These are phyloP conservation scores for Gossypium lobatum DNA, from an alignment of 441 rosid species.

Conservation along the genomic window DNA sequence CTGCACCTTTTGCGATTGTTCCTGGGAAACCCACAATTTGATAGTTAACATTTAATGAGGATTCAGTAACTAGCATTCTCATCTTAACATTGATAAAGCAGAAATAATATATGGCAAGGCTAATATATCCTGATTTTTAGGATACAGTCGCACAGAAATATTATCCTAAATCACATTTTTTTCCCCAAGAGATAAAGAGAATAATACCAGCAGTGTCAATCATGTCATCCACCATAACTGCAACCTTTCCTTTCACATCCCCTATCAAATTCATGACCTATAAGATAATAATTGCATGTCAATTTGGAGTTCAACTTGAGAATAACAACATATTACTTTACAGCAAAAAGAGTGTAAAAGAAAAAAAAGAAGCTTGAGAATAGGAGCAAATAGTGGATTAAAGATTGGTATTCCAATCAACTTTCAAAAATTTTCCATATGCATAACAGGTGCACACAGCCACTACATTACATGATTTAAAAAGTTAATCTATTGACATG, in stretches of 20 bases:
- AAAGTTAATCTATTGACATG: neutral
- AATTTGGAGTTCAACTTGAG: neutral
- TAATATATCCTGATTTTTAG: neutral
- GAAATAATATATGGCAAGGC: neutral
- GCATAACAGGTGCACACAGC: neutral
- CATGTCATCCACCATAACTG: constrained; percentile 98
- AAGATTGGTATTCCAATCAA: neutral
- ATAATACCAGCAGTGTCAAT: constrained; percentile 80
- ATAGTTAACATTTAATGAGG: constrained; percentile 3
- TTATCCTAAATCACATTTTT: constrained; percentile 5
- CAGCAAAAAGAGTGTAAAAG: neutral
- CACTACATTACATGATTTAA: neutral
- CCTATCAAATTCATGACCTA: constrained; percentile 96
- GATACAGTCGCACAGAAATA: neutral
- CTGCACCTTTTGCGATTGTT: constrained; percentile 91
- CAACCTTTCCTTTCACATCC: constrained; percentile 92
- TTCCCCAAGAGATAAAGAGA: neutral
- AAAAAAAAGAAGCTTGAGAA: neutral
- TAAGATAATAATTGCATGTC: constrained; percentile 10
- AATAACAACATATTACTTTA: neutral
- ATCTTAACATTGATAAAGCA: constrained; percentile 1
- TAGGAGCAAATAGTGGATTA: constrained; percentile 9
- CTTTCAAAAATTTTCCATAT: neutral
- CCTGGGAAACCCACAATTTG: constrained; percentile 33
- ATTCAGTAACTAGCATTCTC: constrained; percentile 8